Conservation (phyloP, 2,329 filamentous ascomycete species). For the Colletotrichum salicis region DNA sequence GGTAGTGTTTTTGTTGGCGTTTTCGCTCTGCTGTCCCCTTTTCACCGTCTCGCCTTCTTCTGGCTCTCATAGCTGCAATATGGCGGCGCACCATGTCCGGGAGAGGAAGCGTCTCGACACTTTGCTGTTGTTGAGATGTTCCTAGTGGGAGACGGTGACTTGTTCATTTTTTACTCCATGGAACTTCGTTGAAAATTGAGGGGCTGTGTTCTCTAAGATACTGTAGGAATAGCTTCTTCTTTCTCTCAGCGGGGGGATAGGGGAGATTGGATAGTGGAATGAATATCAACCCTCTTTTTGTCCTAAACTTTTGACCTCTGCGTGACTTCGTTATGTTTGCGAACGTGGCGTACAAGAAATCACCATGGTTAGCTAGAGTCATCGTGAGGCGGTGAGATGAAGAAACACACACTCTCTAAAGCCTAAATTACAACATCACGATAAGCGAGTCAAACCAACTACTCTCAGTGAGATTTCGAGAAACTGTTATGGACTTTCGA, state of each 20-base stretch:
- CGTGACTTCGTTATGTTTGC: too few species aligned
- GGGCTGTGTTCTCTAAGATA: constrained; percentile 21
- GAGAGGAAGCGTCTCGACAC: neutral
- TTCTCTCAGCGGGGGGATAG: neutral
- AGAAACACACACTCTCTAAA: too few species aligned
- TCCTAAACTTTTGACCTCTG: neutral
- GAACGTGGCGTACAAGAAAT: too few species aligned
- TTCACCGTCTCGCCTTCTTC: neutral
- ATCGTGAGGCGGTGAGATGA: too few species aligned
- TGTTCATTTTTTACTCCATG: too few species aligned
- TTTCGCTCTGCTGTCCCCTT: neutral
- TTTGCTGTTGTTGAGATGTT: neutral
- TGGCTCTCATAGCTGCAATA: neutral
- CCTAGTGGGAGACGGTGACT: too few species aligned
- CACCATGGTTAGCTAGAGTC: too few species aligned
- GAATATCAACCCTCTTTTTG: constrained; percentile 24
- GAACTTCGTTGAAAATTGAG: neutral
- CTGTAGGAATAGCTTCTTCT: constrained; percentile 1
- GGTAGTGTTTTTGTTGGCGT: neutral
- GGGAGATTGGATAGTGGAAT: neutral
- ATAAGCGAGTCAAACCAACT: too few species aligned
- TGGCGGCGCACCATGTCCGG: neutral
- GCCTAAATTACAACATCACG: too few species aligned
- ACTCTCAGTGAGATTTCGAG: too few species aligned
- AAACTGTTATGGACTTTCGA: too few species aligned